Conservation (phyloP, 2,329 filamentous ascomycete species). For the Stromatinia cepivora region DNA sequence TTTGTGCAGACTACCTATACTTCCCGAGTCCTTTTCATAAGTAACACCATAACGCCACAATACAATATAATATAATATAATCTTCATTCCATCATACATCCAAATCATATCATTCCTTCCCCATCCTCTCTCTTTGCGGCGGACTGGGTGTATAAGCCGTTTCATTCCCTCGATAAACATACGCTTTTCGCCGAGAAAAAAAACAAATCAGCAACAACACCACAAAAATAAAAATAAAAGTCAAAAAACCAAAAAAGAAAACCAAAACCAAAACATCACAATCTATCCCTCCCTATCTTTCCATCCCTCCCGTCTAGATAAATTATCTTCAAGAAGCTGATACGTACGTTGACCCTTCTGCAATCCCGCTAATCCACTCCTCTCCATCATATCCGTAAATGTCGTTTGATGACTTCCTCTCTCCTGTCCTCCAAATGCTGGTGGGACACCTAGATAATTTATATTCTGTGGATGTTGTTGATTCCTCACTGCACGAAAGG, state of each 20-base stretch:
- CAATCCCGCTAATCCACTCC: conserved; percentile 45
- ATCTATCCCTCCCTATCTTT: neutral
- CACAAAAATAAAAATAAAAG: neutral
- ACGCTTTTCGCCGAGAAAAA: conserved; percentile 14
- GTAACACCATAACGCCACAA: neutral
- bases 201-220: conserved; percentile 11
- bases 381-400: conserved; percentile 56
- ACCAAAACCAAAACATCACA: neutral
- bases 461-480: neutral
- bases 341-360: conserved; percentile 39
- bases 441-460: conserved; percentile 1
- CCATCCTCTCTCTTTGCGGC: conserved; percentile 2
- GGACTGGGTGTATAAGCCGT: conserved; percentile 19
- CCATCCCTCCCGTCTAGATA: neutral
- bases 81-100: neutral
- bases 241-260: neutral
- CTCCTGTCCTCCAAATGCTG: neutral
- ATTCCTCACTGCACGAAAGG: conserved; percentile 28
- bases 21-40: neutral
- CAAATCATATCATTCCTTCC: neutral
- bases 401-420: conserved; percentile 43
- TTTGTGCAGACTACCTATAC: neutral
- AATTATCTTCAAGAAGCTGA: conserved; percentile 13
- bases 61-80: neutral
- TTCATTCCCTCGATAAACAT: conserved; percentile 21